Evolutionary conservation across 495 filamentous ascomycete genomes (phyloP).

Genomic region (Penicillium steckii): DNA sequence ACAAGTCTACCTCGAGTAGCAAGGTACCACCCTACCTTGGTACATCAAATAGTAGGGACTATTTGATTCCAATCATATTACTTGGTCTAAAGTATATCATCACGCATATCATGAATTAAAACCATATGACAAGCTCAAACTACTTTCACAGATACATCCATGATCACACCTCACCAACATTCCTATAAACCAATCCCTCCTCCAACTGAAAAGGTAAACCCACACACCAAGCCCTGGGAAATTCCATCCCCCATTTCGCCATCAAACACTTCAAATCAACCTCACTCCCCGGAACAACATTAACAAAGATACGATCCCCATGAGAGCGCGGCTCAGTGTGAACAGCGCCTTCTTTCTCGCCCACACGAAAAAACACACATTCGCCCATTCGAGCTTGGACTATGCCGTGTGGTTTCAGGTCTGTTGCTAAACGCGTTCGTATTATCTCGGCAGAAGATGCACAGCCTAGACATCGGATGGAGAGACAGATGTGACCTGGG

Average conservation of each 20-base stretch:
- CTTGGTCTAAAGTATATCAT: too few relatives aligned
- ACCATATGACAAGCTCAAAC: too few relatives aligned
- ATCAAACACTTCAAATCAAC: slow-evolving; percentile 19
- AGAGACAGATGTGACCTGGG: slow-evolving; percentile 16
- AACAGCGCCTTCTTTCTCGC: slow-evolving; percentile 21
- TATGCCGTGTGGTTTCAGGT: slow-evolving; percentile 2
- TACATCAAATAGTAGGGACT: too few relatives aligned
- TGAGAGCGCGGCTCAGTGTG: slow-evolving; percentile 23
- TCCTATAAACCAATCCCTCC: slow-evolving; percentile 6
- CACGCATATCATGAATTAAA: too few relatives aligned
- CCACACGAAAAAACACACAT: slow-evolving; percentile 26
- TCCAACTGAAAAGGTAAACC: slow-evolving; percentile 14
- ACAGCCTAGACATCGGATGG: slow-evolving; percentile 23
- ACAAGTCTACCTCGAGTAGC: too few relatives aligned
- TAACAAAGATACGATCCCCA: slow-evolving; percentile 27
- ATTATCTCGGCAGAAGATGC: slow-evolving; percentile 20
- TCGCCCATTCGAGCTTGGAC: slow-evolving; percentile 16
- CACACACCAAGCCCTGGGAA: slow-evolving; percentile 27
- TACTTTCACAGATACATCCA: too few relatives aligned
- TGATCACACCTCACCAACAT: slow-evolving; percentile 19
- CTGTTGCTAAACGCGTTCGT: slow-evolving; percentile 6
- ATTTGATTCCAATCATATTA: too few relatives aligned
- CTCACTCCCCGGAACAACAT: slow-evolving; percentile 24
- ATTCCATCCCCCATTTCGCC: slow-evolving; percentile 30
- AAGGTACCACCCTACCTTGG: too few relatives aligned